Conservation (phyloP, 1,284 basidiomycete genomes). For the Ganoderma resinaceum region DNA sequence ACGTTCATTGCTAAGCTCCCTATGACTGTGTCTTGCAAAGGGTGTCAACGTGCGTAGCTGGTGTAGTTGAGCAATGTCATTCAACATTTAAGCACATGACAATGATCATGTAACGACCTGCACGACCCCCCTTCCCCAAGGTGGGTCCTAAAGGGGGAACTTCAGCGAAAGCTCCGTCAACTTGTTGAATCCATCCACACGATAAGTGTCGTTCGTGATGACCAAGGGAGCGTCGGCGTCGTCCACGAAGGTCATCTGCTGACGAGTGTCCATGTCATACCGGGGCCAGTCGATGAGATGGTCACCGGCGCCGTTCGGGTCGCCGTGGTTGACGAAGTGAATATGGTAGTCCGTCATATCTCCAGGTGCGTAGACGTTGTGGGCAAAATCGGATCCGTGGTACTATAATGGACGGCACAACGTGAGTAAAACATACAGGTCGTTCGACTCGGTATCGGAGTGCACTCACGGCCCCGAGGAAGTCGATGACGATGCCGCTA, state of each 20-base stretch:
- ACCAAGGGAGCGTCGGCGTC: constrained; percentile 25
- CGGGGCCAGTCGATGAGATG: constrained; percentile 12
- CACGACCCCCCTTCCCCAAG: not conserved
- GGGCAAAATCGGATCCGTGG: constrained; percentile 20
- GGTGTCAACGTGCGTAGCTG: no score
- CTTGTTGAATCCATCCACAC: constrained; percentile 24
- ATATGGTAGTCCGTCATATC: constrained; percentile 23
- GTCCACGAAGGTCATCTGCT: constrained; percentile 30
- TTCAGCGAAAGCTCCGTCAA: constrained; percentile 10
- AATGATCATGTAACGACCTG: not conserved
- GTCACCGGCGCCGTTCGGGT: constrained; percentile 21
- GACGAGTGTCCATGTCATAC: constrained; percentile 17
- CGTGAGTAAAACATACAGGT: constrained; percentile 14
- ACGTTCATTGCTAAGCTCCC: no score
- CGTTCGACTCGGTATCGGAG: not conserved
- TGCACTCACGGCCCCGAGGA: constrained; percentile 50
- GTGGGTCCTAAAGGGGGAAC: constrained; percentile 3
- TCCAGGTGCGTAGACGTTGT: constrained; percentile 19
- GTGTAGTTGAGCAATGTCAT: not conserved
- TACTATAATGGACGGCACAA: not conserved
- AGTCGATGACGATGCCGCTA: constrained; percentile 25
- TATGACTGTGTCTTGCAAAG: no score
- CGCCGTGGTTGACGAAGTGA: constrained; percentile 23
- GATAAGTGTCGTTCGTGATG: constrained; percentile 38
- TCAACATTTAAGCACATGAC: not conserved